A percentile compares a stretch with the other conserved stretches of the same genome.
Conservation (phyloP, 2,329 filamentous ascomycete genomes). For the Didymella segeticola region DNA sequence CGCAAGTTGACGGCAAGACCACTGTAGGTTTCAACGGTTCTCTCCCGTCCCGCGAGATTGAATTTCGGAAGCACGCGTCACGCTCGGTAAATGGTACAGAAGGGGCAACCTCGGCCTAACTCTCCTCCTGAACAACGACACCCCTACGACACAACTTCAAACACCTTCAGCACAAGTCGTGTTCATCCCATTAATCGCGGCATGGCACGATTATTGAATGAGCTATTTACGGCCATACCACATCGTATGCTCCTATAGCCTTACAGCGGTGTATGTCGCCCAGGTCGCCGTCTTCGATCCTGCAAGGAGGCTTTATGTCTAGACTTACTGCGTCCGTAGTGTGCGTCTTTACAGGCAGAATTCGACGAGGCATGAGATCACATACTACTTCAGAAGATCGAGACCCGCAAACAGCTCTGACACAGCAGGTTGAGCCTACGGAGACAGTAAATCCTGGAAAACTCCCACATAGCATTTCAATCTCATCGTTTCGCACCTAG, state of each 20-base stretch:
- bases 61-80: slow-evolving; percentile 15
- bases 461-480: too few relatives aligned
- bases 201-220: not conserved
- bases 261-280: not conserved
- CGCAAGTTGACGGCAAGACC: not conserved
- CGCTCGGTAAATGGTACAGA: slow-evolving; percentile 10
- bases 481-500: too few relatives aligned
- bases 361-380: too few relatives aligned
- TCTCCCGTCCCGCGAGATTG: slow-evolving; percentile 12
- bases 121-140: not conserved
- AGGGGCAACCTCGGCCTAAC: slow-evolving; percentile 2
- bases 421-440: too few relatives aligned
- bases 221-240: not conserved
- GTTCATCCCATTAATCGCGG: not conserved
- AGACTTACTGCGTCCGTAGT: too few relatives aligned
- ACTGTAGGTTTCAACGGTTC: slow-evolving; percentile 15
- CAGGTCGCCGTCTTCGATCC: not conserved
- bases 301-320: not conserved
- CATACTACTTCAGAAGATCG: too few relatives aligned
- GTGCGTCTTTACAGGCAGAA: too few relatives aligned
- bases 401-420: too few relatives aligned
- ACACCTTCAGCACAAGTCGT: not conserved
- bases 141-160: not conserved
- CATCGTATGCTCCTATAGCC: not conserved
- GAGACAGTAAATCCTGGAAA: too few relatives aligned